These are phyloP conservation scores for Fusarium devonianum DNA, from an alignment of 2,329 filamentous ascomycete species.

Conservation along the genomic window DNA sequence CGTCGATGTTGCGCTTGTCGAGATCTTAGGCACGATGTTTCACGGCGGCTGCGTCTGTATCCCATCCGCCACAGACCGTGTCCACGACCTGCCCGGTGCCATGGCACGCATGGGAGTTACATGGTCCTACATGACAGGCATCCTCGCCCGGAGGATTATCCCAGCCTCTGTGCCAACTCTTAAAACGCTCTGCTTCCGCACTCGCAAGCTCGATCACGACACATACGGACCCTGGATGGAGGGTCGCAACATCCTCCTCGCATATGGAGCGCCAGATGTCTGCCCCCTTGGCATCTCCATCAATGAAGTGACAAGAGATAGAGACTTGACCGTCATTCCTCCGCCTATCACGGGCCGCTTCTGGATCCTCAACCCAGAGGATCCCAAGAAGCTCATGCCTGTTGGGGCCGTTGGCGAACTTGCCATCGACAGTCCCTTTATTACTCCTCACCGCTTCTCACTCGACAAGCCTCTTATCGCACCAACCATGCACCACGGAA, in stretches of 20 bases:
- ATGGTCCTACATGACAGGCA: slow-evolving; percentile 64
- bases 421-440: slow-evolving; percentile 60
- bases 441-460: slow-evolving; percentile 48
- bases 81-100: slow-evolving; percentile 57
- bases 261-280: slow-evolving; percentile 60
- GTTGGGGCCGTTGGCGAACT: slow-evolving; percentile 65
- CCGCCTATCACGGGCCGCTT: slow-evolving; percentile 58
- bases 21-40: slow-evolving; percentile 60
- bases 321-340: slow-evolving; percentile 53
- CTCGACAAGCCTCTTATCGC: slow-evolving; percentile 42
- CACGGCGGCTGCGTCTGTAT: slow-evolving; percentile 67
- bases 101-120: slow-evolving; percentile 60
- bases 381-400: slow-evolving; percentile 59
- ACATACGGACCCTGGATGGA: slow-evolving; percentile 56
- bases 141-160: slow-evolving; percentile 58
- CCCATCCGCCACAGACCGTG: slow-evolving; percentile 57
- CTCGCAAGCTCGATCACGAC: slow-evolving; percentile 58
- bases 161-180: slow-evolving; percentile 49
- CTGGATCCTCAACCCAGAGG: slow-evolving; percentile 61
- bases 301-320: slow-evolving; percentile 50
- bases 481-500: slow-evolving; percentile 24
- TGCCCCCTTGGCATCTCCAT: slow-evolving; percentile 61
- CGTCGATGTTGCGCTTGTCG: slow-evolving; percentile 60
- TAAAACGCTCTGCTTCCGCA: slow-evolving; percentile 55
- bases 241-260: slow-evolving; percentile 55